Evolutionary conservation across 148 eudicot genomes (phyloP).

Genomic region (Rheum nobile): DNA sequence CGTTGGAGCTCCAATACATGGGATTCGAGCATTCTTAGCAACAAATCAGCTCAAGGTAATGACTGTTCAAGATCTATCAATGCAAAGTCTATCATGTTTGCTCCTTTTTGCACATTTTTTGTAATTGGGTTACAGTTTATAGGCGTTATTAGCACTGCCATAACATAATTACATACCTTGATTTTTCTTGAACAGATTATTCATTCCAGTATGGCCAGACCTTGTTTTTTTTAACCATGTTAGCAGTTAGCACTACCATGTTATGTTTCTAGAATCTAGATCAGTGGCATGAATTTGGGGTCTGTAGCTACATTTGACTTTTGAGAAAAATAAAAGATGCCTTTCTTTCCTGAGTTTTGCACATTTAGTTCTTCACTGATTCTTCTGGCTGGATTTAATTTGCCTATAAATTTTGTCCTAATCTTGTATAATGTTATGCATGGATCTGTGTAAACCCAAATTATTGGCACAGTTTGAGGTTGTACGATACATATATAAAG

Average conservation of each 20-base stretch:
- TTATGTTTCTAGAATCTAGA: not conserved
- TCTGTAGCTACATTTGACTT: not conserved
- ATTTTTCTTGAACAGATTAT: too few species aligned
- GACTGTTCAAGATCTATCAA: not conserved
- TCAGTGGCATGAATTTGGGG: not conserved
- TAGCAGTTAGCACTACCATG: not conserved
- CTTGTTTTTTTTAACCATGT: too few species aligned
- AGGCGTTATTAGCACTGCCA: not conserved
- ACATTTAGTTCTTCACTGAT: not conserved
- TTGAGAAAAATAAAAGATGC: not conserved
- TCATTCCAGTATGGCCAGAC: not conserved
- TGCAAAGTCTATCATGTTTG: not conserved
- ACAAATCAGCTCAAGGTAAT: conserved; percentile 93
- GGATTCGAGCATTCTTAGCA: conserved; percentile 80
- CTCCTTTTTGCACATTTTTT: not conserved
- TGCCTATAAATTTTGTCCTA: not conserved
- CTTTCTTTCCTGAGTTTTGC: not conserved
- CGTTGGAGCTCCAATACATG: conserved; percentile 94
- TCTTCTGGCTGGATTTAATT: not conserved
- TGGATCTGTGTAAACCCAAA: not conserved
- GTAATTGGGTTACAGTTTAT: not conserved
- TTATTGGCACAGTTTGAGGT: not conserved
- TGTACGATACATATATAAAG: not conserved
- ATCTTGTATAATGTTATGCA: not conserved
- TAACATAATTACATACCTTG: not conserved